Evolutionary conservation across 2,329 filamentous ascomycete genomes (phyloP).

Genomic region (Phaeosphaeriaceae sp.): DNA sequence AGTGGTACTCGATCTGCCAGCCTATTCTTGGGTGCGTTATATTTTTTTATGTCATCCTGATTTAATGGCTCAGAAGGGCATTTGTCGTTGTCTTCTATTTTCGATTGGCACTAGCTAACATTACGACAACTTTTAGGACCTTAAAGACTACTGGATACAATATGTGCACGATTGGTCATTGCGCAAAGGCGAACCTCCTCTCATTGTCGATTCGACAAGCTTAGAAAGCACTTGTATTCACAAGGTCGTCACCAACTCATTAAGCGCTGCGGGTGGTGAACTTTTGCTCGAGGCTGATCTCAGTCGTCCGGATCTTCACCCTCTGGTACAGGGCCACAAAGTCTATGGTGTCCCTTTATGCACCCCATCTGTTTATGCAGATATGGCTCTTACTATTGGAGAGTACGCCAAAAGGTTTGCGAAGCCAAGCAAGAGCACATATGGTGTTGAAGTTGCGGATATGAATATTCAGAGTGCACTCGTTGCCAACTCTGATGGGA

Average conservation of each 20-base stretch:
- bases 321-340: constrained; percentile 18
- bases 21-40: constrained; percentile 37
- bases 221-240: background rate
- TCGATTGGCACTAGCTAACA: background rate
- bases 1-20: constrained; percentile 34
- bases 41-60: no score
- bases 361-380: constrained; percentile 35
- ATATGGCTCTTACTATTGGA: constrained; percentile 43
- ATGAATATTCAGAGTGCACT: constrained; percentile 6
- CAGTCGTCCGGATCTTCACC: constrained; percentile 11
- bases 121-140: constrained; percentile 37
- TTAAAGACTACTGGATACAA: constrained; percentile 47
- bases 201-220: background rate
- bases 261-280: background rate
- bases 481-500: constrained; percentile 3
- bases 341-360: constrained; percentile 24
- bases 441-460: background rate
- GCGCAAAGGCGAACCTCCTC: constrained; percentile 11
- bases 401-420: constrained; percentile 19
- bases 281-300: constrained; percentile 20
- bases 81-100: no score
- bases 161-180: constrained; percentile 28
- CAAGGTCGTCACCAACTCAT: background rate
- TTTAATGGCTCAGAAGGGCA: no score
- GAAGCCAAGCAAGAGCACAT: background rate